Evolutionary conservation across 2,329 filamentous ascomycete species (phyloP).

Genomic region (Dryadomyces quercus-mongolicae): DNA sequence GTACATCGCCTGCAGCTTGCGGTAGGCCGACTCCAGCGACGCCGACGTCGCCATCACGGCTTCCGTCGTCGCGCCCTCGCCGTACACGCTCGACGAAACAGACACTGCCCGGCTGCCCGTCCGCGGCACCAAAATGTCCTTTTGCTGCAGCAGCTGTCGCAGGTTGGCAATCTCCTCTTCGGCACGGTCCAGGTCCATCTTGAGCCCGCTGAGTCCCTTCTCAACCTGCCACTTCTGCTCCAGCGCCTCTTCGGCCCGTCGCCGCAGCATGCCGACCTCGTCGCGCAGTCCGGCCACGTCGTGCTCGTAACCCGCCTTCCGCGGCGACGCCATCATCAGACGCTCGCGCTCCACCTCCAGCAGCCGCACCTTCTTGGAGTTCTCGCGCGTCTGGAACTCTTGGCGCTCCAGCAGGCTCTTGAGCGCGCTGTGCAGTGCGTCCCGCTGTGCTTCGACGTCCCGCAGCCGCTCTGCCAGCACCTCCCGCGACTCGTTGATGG

Average conservation of each 20-base stretch:
- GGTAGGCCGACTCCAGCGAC: constrained; percentile 62
- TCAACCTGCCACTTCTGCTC: constrained; percentile 68
- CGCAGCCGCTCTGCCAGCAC: constrained; percentile 69
- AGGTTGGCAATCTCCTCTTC: constrained; percentile 87
- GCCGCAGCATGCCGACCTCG: constrained; percentile 74
- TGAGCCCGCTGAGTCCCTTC: constrained; percentile 30
- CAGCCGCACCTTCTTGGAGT: constrained; percentile 64
- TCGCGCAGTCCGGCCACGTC: constrained; percentile 70
- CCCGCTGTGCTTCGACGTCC: constrained; percentile 85
- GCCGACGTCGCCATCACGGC: constrained; percentile 48
- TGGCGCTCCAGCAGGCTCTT: constrained; percentile 78
- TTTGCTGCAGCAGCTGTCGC: constrained; percentile 63
- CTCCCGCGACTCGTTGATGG: constrained; percentile 47
- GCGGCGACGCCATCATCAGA: constrained; percentile 55
- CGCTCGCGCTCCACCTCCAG: constrained; percentile 70
- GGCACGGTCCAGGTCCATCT: constrained; percentile 93
- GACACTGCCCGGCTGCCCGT: constrained; percentile 26
- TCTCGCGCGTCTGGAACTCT: constrained; percentile 71
- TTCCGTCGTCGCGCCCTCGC: constrained; percentile 21
- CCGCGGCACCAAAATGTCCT: constrained; percentile 65
- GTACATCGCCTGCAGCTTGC: constrained; percentile 63
- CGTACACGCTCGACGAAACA: constrained; percentile 13
- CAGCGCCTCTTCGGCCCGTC: constrained; percentile 82
- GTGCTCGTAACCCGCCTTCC: constrained; percentile 67
- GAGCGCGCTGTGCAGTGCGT: constrained; percentile 79